Percentiles rank a stretch among this genome's conserved stretches.
Conservation (phyloP, 2,329 filamentous ascomycete genomes). For the Dendrostoma leiphaemia region DNA sequence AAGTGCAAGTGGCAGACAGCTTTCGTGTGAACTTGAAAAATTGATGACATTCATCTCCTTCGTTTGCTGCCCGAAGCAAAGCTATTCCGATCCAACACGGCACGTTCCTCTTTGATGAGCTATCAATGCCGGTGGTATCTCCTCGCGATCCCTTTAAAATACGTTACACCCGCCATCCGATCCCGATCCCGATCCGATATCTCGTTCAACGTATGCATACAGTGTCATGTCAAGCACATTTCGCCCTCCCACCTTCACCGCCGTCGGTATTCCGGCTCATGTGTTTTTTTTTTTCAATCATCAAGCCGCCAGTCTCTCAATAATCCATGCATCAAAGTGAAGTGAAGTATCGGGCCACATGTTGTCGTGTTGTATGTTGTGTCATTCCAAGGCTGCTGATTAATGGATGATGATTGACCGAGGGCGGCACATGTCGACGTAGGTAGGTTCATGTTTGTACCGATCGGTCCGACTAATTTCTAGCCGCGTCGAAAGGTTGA, state of each 20-base stretch:
- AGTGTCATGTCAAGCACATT: not conserved
- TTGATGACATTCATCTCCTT: conserved; percentile 4
- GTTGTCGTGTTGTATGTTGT: not conserved
- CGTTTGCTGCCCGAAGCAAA: not conserved
- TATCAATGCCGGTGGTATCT: conserved; percentile 17
- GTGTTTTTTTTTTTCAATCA: not conserved
- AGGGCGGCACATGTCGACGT: not conserved
- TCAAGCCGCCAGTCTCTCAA: conserved; percentile 14
- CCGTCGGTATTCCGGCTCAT: not conserved
- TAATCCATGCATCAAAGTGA: not conserved
- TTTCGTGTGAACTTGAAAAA: not conserved
- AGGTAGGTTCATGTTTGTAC: not conserved
- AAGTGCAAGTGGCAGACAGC: not conserved
- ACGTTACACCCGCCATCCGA: not conserved
- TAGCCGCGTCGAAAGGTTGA: not conserved
- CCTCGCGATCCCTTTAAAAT: not conserved
- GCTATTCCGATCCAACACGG: not conserved
- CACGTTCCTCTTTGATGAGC: conserved; percentile 19
- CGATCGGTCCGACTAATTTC: too few relatives aligned
- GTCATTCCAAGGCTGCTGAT: not conserved
- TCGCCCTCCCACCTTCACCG: not conserved
- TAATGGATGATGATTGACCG: not conserved
- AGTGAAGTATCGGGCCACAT: conserved; percentile 1
- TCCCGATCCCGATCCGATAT: not conserved
- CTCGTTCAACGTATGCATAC: conserved; percentile 1